phyloP scores from a whole-genome alignment of 2,329 filamentous ascomycete species.

The Aspergillus sp. region DNA sequence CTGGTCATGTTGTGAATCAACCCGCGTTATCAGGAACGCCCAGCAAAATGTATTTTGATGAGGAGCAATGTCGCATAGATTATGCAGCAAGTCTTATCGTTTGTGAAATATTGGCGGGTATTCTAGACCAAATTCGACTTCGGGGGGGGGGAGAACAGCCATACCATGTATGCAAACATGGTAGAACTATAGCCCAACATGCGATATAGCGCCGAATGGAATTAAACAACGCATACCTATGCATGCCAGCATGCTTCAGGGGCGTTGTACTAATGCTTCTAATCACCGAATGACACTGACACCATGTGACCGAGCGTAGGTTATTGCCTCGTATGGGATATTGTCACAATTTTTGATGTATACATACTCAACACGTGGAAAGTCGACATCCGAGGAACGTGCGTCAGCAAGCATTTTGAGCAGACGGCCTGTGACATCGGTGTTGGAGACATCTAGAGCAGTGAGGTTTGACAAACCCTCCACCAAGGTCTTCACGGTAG shows the following conservation, averaged over 20 bases:
- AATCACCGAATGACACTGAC: slow-evolving; percentile 1
- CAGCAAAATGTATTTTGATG: too few species aligned
- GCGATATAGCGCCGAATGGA: too few species aligned
- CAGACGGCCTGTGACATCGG: slow-evolving; percentile 36
- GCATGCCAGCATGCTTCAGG: not conserved
- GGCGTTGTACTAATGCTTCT: not conserved
- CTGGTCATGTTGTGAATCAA: too few species aligned
- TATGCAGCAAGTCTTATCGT: too few species aligned
- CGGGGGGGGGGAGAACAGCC: too few species aligned
- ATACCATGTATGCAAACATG: too few species aligned
- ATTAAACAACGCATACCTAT: not conserved
- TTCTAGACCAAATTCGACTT: too few species aligned
- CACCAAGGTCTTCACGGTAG: slow-evolving; percentile 21
- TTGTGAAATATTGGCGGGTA: too few species aligned
- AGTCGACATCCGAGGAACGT: slow-evolving; percentile 9
- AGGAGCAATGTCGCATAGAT: too few species aligned
- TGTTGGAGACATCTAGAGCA: slow-evolving; percentile 37
- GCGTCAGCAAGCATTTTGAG: slow-evolving; percentile 37
- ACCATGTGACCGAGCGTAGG: not conserved
- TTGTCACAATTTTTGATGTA: not conserved
- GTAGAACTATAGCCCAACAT: too few species aligned
- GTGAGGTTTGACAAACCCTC: slow-evolving; percentile 31
- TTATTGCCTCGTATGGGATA: not conserved
- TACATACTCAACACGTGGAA: slow-evolving; percentile 24
- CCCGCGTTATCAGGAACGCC: too few species aligned